phyloP scores from a whole-genome alignment of 2,329 filamentous ascomycete species.

The Alternaria postmessia region DNA sequence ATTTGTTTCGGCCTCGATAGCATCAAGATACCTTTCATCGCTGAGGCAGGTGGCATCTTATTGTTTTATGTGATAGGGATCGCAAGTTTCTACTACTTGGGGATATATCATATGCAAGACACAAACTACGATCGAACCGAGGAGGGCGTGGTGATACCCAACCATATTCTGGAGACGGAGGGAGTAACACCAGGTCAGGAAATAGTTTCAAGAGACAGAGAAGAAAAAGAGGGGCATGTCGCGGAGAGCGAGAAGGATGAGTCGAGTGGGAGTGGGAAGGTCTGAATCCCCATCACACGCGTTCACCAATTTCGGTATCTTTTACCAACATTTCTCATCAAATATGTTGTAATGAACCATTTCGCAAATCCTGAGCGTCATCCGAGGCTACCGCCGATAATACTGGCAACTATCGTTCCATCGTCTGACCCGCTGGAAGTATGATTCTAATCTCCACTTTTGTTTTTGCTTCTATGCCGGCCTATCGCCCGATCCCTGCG shows the following conservation, averaged over 20 bases:
- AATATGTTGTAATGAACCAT: neutral
- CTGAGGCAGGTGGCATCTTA: conserved; percentile 40
- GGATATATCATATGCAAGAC: conserved; percentile 39
- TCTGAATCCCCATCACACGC: neutral
- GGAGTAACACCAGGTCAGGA: conserved; percentile 28
- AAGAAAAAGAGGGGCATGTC: neutral
- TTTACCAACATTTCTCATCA: neutral
- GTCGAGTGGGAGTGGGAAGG: neutral
- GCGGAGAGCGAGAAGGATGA: conserved; percentile 1
- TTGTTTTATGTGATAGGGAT: conserved; percentile 41
- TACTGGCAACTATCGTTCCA: neutral
- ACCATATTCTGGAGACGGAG: conserved; percentile 35
- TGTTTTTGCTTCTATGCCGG: neutral
- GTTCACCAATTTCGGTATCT: neutral
- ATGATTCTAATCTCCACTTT: neutral
- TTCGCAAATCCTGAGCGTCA: neutral
- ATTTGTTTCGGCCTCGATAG: conserved; percentile 44
- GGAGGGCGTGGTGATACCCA: conserved; percentile 37
- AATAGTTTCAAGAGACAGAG: conserved; percentile 15
- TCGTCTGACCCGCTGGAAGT: neutral
- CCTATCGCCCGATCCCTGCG: neutral
- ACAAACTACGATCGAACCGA: conserved; percentile 41
- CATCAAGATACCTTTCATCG: conserved; percentile 41
- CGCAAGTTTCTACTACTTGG: conserved; percentile 39
- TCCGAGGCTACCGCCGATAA: neutral